phyloP scores from a whole-genome alignment of 2,329 filamentous ascomycete genomes.

The Alternaria sp. region DNA sequence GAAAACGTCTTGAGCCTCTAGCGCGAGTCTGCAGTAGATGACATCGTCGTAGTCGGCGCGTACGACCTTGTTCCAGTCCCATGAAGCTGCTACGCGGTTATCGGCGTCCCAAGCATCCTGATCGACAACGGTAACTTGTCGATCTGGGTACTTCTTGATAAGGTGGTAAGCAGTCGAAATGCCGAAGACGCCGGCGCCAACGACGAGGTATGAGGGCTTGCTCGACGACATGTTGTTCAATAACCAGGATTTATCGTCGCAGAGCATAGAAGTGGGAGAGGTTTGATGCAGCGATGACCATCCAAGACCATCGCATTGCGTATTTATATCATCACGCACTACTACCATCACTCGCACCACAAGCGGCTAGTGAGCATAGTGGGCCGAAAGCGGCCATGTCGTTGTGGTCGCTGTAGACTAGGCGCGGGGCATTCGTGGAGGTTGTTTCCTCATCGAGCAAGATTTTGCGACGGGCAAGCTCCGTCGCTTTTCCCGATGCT shows the following conservation, averaged over 20 bases:
- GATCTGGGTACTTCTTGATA: conserved; percentile 50
- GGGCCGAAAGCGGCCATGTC: conserved; percentile 28
- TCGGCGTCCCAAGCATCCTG: conserved; percentile 40
- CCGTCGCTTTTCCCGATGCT: conserved; percentile 20
- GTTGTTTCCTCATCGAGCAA: conserved; percentile 37
- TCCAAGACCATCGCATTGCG: conserved; percentile 1
- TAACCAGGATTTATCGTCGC: conserved; percentile 21
- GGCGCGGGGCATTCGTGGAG: conserved; percentile 35
- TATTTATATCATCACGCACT: conserved; percentile 25
- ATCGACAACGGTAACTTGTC: conserved; percentile 51
- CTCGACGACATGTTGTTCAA: conserved; percentile 33
- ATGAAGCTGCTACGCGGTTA: conserved; percentile 64
- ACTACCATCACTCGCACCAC: conserved; percentile 9
- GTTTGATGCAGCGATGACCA: conserved; percentile 14
- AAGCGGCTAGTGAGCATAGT: conserved; percentile 16
- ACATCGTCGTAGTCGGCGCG: conserved; percentile 72
- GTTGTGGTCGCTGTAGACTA: conserved; percentile 23
- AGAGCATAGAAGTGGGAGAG: conserved; percentile 16
- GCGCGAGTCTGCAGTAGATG: conserved; percentile 67
- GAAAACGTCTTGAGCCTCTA: conserved; percentile 71
- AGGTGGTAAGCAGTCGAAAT: conserved; percentile 49
- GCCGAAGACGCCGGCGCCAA: conserved; percentile 48
- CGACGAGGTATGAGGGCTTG: conserved; percentile 42
- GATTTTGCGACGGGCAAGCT: conserved; percentile 30
- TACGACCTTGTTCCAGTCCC: conserved; percentile 76